These are phyloP conservation scores for Beauveria pseudobassiana DNA, from an alignment of 2,329 filamentous ascomycete species.

Conservation along the genomic window DNA sequence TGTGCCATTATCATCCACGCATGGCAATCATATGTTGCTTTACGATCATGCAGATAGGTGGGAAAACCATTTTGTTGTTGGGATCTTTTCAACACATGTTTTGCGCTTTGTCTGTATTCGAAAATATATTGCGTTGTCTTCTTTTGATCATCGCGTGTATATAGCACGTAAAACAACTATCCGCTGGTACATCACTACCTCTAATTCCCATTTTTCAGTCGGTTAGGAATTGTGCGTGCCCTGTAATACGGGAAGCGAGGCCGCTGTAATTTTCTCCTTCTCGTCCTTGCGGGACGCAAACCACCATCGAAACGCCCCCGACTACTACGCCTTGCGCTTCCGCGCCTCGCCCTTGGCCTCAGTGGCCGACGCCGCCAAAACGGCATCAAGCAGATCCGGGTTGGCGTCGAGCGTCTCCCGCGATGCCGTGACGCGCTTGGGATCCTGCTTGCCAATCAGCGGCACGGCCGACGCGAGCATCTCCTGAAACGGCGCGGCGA, in stretches of 20 bases:
- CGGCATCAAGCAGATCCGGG: conserved; percentile 42
- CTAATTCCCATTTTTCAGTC: neutral
- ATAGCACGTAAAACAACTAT: neutral
- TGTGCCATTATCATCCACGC: neutral
- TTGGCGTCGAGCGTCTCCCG: conserved; percentile 32
- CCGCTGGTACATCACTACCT: neutral
- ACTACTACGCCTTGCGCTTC: conserved; percentile 37
- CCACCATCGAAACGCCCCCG: no score
- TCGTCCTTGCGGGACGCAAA: neutral
- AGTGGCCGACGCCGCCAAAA: conserved; percentile 32
- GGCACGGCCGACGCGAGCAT: conserved; percentile 64
- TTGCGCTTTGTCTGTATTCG: neutral
- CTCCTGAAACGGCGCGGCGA: conserved; percentile 69
- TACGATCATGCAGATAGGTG: neutral
- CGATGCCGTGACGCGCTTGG: conserved; percentile 41
- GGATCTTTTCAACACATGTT: neutral
- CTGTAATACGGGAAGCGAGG: neutral
- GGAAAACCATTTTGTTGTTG: conserved; percentile 3
- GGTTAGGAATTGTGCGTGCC: neutral
- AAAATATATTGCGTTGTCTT: neutral
- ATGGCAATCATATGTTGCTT: neutral
- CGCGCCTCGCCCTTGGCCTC: conserved; percentile 32
- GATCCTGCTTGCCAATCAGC: conserved; percentile 58
- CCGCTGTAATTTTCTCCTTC: neutral
- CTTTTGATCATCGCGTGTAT: neutral